Evolutionary conservation across 352 stramenopile species (phyloP).

Genomic region (Pythium scleroteichum): DNA sequence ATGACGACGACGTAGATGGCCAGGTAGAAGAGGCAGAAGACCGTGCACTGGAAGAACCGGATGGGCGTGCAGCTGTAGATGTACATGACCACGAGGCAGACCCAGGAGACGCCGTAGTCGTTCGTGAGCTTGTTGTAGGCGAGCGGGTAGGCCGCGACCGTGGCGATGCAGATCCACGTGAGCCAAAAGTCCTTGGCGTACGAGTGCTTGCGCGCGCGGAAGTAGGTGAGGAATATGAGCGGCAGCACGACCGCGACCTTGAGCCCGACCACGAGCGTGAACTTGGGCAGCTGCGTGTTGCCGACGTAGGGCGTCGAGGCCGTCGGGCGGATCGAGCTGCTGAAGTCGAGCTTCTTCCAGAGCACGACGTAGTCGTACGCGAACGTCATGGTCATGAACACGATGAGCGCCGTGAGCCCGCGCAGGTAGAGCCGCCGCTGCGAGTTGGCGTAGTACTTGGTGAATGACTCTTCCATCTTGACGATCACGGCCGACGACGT

Average conservation of each 20-base stretch:
- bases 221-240: conserved; percentile 65
- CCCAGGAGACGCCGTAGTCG: conserved; percentile 80
- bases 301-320: conserved; percentile 30
- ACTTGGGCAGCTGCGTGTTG: conserved; percentile 52
- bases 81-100: conserved; percentile 85
- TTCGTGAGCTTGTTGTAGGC: conserved; percentile 85
- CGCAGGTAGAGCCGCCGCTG: conserved; percentile 66
- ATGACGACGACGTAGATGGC: conserved; percentile 73
- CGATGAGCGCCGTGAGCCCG: conserved; percentile 55
- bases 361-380: conserved; percentile 77
- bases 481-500: conserved; percentile 61
- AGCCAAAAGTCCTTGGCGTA: conserved; percentile 65
- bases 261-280: conserved; percentile 64
- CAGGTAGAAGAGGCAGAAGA: conserved; percentile 68
- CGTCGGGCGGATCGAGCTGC: conserved; percentile 36
- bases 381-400: conserved; percentile 71
- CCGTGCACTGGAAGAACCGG: conserved; percentile 75
- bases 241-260: conserved; percentile 67
- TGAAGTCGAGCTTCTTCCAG: conserved; percentile 50
- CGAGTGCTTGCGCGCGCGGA: conserved; percentile 57
- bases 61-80: conserved; percentile 83
- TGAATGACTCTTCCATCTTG: conserved; percentile 80
- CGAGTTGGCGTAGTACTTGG: conserved; percentile 76
- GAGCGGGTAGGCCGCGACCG: conserved; percentile 66
- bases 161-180: conserved; percentile 66